These are phyloP conservation scores for Malania oleifera DNA, from an alignment of 164 flowering plant species.

Conservation along the genomic window DNA sequence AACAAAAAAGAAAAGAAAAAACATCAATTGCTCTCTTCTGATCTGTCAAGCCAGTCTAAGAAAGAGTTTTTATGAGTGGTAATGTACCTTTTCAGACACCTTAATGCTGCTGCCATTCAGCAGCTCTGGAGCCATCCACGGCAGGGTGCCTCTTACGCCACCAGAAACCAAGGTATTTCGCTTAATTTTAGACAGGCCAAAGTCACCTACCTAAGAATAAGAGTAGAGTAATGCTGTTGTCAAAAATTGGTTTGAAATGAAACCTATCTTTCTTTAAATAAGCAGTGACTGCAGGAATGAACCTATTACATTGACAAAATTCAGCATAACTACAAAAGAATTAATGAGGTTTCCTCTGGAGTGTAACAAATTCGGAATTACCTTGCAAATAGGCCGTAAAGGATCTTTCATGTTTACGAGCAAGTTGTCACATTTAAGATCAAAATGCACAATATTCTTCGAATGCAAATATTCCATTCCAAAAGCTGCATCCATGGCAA, in stretches of 20 bases:
- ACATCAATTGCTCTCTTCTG: too few species aligned
- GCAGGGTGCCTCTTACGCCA: slow-evolving; percentile 7
- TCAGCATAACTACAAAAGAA: not conserved
- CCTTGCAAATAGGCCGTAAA: slow-evolving; percentile 9
- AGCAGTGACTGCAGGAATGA: not conserved
- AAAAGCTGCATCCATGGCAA: slow-evolving; percentile 13
- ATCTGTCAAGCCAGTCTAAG: not conserved
- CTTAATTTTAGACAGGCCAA: slow-evolving; percentile 8
- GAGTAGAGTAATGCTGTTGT: not conserved
- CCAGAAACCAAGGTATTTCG: slow-evolving; percentile 9
- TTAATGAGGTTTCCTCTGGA: not conserved
- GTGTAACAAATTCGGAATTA: not conserved
- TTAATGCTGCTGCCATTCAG: slow-evolving; percentile 9
- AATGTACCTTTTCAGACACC: slow-evolving; percentile 7
- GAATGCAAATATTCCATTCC: slow-evolving; percentile 8
- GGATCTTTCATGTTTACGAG: slow-evolving; percentile 9
- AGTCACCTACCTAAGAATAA: slow-evolving; percentile 6
- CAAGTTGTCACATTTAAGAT: slow-evolving; percentile 8
- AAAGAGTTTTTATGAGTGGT: not conserved
- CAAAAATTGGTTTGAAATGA: not conserved
- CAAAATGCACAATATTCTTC: slow-evolving; percentile 9
- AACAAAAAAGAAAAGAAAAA: too few species aligned
- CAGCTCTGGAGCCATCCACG: slow-evolving; percentile 10
- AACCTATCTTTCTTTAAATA: not conserved
- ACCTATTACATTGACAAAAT: not conserved